Evolutionary conservation across 345 rosid species (phyloP).

Genomic region (Pseudoturritis turrita): DNA sequence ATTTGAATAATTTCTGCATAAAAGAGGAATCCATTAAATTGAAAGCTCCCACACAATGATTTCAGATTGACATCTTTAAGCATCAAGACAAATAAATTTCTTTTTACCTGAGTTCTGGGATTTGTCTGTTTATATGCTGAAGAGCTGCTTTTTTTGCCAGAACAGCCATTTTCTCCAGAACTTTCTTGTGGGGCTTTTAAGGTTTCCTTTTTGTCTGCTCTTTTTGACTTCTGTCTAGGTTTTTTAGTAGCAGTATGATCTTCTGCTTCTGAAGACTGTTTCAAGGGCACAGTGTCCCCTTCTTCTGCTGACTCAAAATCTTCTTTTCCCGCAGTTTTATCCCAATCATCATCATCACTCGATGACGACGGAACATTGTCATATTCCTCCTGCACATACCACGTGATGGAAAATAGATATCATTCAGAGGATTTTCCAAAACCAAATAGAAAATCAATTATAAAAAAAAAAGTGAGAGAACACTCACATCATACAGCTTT

Average conservation of each 20-base stretch:
- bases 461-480: background rate
- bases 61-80: background rate
- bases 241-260: conserved; percentile 22
- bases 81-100: background rate
- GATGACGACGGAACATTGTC: conserved; percentile 44
- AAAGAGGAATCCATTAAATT: background rate
- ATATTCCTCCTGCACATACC: conserved; percentile 67
- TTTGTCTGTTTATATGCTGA: conserved; percentile 6
- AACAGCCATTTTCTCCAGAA: conserved; percentile 11
- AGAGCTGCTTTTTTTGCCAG: conserved; percentile 12
- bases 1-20: conserved; percentile 51
- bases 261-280: conserved; percentile 17
- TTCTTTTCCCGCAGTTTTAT: conserved; percentile 34
- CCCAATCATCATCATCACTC: conserved; percentile 67
- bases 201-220: conserved; percentile 12
- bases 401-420: conserved; percentile 14
- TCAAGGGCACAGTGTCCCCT: conserved; percentile 16
- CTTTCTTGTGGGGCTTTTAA: background rate
- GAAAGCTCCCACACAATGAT: background rate
- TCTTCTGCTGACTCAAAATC: conserved; percentile 35
- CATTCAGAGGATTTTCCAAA: conserved; percentile 2
- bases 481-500: conserved; percentile 78
- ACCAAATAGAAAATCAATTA: background rate
- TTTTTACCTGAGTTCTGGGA: conserved; percentile 50
- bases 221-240: conserved; percentile 23